phyloP scores from a whole-genome alignment of 495 filamentous ascomycete species.

The Tuber umbilicatum region DNA sequence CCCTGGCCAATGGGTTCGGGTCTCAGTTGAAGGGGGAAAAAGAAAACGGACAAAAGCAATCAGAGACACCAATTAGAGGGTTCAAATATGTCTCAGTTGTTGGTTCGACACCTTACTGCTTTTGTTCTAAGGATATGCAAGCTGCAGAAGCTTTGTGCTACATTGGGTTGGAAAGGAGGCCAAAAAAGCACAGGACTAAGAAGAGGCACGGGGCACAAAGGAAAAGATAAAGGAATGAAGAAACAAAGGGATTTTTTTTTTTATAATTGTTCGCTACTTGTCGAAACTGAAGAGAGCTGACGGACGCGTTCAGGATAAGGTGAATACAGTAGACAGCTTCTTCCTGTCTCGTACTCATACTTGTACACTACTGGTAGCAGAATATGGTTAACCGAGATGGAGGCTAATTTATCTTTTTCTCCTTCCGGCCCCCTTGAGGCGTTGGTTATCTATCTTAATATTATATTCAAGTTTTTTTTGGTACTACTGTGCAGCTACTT shows the following conservation, averaged over 20 bases:
- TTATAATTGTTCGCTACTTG: neutral
- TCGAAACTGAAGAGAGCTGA: neutral
- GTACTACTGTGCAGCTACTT: neutral
- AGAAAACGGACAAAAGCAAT: constrained; percentile 30
- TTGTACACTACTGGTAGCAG: neutral
- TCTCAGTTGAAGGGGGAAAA: constrained; percentile 9
- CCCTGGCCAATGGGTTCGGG: constrained; percentile 18
- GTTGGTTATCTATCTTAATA: neutral
- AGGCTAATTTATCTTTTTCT: neutral
- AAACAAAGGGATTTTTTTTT: constrained; percentile 24
- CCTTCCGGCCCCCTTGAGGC: neutral
- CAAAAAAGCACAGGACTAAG: neutral
- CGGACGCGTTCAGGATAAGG: neutral
- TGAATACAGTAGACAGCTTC: neutral
- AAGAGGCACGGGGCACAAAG: constrained; percentile 9
- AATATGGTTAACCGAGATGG: neutral
- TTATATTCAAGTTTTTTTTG: neutral
- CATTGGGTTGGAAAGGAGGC: neutral
- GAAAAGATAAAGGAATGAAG: constrained; percentile 17
- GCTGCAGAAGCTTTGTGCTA: neutral
- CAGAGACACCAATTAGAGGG: constrained; percentile 25
- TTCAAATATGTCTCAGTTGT: constrained; percentile 22
- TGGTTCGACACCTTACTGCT: neutral
- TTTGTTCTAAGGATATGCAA: neutral
- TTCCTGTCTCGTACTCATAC: neutral